Conservation (phyloP, 2,329 filamentous ascomycete species). For the Exophiala sp. region DNA sequence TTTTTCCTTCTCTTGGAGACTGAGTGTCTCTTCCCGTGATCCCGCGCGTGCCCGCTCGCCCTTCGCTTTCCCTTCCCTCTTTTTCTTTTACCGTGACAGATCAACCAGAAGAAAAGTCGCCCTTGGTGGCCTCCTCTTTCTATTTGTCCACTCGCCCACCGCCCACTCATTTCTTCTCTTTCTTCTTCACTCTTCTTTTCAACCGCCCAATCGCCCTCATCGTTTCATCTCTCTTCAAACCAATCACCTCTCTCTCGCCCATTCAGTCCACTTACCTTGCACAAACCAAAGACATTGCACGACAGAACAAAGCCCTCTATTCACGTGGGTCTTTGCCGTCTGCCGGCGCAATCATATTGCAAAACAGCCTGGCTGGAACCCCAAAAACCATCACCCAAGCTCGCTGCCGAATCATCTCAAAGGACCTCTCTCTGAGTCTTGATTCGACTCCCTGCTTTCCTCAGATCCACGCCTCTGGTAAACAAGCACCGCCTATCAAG, state of each 20-base stretch:
- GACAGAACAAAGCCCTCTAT: not conserved
- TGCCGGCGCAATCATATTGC: no score
- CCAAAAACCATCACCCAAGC: constrained; percentile 10
- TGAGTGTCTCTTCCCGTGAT: no score
- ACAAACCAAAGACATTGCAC: not conserved
- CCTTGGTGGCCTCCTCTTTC: not conserved
- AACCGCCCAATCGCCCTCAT: constrained; percentile 22
- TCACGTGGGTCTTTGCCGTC: constrained; percentile 12
- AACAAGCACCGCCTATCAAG: constrained; percentile 22
- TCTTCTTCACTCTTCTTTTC: constrained; percentile 16
- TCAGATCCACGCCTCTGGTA: constrained; percentile 23
- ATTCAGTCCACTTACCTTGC: constrained; percentile 12
- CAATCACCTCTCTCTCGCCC: constrained; percentile 23
- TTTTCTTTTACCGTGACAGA: no score
- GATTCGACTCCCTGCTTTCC: constrained; percentile 20
- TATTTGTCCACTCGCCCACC: constrained; percentile 10
- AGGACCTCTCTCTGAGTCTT: constrained; percentile 8
- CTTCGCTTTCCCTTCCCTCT: no score
- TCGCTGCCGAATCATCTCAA: constrained; percentile 16
- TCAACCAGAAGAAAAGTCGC: not conserved
- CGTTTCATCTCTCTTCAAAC: constrained; percentile 17
- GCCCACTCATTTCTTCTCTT: constrained; percentile 8
- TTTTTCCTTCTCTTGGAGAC: no score
- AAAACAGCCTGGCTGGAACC: not conserved
- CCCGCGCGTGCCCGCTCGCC: no score